phyloP scores from a whole-genome alignment of 306 rosid species.

The Oemleria cerasiformis region DNA sequence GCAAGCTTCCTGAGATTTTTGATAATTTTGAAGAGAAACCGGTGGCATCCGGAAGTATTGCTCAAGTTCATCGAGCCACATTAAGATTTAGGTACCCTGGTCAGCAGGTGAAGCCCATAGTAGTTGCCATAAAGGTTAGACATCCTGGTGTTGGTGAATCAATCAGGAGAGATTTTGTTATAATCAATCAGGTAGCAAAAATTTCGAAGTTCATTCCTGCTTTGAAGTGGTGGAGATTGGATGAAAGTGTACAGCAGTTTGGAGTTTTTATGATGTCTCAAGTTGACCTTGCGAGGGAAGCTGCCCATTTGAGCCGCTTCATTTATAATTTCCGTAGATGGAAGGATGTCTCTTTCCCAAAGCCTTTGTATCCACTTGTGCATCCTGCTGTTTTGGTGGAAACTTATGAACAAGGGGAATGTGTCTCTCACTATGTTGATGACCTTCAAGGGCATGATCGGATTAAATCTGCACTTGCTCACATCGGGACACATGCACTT shows the following conservation, averaged over 20 bases:
- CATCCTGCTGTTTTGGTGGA: slow-evolving; percentile 98
- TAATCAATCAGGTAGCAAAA: slow-evolving; percentile 76
- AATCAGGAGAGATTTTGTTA: slow-evolving; percentile 89
- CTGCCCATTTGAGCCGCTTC: slow-evolving; percentile 96
- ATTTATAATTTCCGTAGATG: slow-evolving; percentile 89
- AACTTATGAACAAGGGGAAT: slow-evolving; percentile 90
- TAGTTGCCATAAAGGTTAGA: slow-evolving; percentile 94
- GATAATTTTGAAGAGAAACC: slow-evolving; percentile 91
- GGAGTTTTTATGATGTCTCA: slow-evolving; percentile 99
- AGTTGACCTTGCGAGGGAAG: slow-evolving; percentile 99
- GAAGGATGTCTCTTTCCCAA: slow-evolving; percentile 97
- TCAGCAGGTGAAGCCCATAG: slow-evolving; percentile 61
- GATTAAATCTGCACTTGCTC: slow-evolving; percentile 84
- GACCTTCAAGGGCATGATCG: slow-evolving; percentile 77
- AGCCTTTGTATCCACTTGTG: slow-evolving; percentile 95
- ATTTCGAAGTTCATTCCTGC: slow-evolving; percentile 72
- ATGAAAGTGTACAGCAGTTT: slow-evolving; percentile 99
- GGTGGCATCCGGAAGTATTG: slow-evolving; percentile 98
- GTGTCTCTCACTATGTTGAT: slow-evolving; percentile 85
- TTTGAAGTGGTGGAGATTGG: slow-evolving; percentile 90
- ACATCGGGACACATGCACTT: slow-evolving; percentile 97
- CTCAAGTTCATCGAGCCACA: slow-evolving; percentile 94
- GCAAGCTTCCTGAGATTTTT: slow-evolving; percentile 80
- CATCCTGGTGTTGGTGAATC: slow-evolving; percentile 99
- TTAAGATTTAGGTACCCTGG: slow-evolving; percentile 86